Percentiles rank a stretch among this genome's conserved stretches.
These are phyloP conservation scores for Waltiozyma sp. DNA, from an alignment of 1,139 yeast genomes.

Conservation along the genomic window DNA sequence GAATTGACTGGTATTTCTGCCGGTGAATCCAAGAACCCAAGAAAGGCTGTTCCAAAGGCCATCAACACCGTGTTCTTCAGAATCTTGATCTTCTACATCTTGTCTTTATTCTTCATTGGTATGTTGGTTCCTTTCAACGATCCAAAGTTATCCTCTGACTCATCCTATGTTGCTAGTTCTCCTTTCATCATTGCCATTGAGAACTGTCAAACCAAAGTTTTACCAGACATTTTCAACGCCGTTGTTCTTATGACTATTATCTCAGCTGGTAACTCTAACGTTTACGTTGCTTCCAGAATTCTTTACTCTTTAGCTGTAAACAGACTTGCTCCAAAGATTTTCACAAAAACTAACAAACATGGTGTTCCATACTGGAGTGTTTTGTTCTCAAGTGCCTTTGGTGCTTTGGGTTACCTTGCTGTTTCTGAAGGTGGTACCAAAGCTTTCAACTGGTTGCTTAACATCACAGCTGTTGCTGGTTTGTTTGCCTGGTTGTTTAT, in stretches of 20 bases:
- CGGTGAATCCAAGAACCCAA: slow-evolving; percentile 71
- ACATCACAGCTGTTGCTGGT: slow-evolving; percentile 58
- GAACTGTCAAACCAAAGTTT: slow-evolving; percentile 32
- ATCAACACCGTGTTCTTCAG: slow-evolving; percentile 71
- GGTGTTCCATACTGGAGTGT: slow-evolving; percentile 66
- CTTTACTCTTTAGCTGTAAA: slow-evolving; percentile 42
- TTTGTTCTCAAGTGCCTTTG: slow-evolving; percentile 44
- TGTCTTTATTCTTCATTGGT: slow-evolving; percentile 61
- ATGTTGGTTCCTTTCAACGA: slow-evolving; percentile 64
- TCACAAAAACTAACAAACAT: slow-evolving; percentile 37
- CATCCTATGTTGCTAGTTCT: slow-evolving; percentile 37
- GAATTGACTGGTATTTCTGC: slow-evolving; percentile 68
- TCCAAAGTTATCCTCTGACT: slow-evolving; percentile 31
- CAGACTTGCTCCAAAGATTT: slow-evolving; percentile 41
- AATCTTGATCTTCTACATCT: slow-evolving; percentile 58
- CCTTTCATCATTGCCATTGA: slow-evolving; percentile 50
- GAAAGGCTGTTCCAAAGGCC: slow-evolving; percentile 69
- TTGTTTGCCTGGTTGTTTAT: slow-evolving; percentile 63
- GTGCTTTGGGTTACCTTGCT: slow-evolving; percentile 60
- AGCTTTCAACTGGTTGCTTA: slow-evolving; percentile 78
- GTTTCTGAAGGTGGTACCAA: slow-evolving; percentile 46
- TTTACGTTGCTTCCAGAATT: slow-evolving; percentile 40
- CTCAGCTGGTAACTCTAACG: slow-evolving; percentile 56
- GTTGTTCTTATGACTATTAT: slow-evolving; percentile 44
- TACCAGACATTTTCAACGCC: slow-evolving; percentile 51